A percentile compares a stretch with the other conserved stretches of the same genome.
phyloP scores from a whole-genome alignment of 306 rosid species.

The Sechiopsis laciniata region DNA sequence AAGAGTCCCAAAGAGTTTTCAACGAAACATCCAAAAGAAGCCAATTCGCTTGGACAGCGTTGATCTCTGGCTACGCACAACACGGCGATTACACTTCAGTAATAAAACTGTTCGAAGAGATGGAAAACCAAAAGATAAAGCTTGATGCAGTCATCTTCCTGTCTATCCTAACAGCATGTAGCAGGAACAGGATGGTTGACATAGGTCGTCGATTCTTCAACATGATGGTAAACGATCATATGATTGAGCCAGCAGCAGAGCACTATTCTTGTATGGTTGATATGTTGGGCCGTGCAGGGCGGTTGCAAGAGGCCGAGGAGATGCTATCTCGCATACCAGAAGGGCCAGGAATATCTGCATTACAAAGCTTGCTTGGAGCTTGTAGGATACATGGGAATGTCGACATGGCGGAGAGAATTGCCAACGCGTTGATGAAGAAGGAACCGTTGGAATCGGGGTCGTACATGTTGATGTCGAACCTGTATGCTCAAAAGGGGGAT shows the following conservation, averaged over 20 bases:
- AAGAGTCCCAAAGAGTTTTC: constrained; percentile 58
- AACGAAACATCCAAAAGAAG: constrained; percentile 45
- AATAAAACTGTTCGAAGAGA: constrained; percentile 47
- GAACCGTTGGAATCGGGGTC: constrained; percentile 66
- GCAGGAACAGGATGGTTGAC: constrained; percentile 76
- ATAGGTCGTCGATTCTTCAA: constrained; percentile 49
- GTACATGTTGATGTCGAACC: constrained; percentile 62
- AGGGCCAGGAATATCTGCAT: constrained; percentile 53
- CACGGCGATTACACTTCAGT: constrained; percentile 66
- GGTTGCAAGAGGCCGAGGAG: constrained; percentile 55
- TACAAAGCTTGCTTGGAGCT: constrained; percentile 79
- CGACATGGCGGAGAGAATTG: constrained; percentile 65
- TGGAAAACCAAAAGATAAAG: constrained; percentile 49
- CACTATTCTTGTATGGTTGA: constrained; percentile 78
- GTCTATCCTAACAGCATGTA: constrained; percentile 59
- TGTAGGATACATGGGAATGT: constrained; percentile 58
- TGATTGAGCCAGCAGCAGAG: constrained; percentile 57
- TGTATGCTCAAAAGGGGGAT: constrained; percentile 68
- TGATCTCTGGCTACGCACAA: constrained; percentile 63
- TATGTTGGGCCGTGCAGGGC: constrained; percentile 69
- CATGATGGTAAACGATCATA: constrained; percentile 46
- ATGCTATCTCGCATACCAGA: constrained; percentile 52
- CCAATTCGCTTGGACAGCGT: constrained; percentile 67
- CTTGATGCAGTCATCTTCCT: constrained; percentile 72
- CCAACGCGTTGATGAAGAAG: constrained; percentile 43